phyloP scores from a whole-genome alignment of 352 stramenopile genomes.

The Phytopythium litorale region DNA sequence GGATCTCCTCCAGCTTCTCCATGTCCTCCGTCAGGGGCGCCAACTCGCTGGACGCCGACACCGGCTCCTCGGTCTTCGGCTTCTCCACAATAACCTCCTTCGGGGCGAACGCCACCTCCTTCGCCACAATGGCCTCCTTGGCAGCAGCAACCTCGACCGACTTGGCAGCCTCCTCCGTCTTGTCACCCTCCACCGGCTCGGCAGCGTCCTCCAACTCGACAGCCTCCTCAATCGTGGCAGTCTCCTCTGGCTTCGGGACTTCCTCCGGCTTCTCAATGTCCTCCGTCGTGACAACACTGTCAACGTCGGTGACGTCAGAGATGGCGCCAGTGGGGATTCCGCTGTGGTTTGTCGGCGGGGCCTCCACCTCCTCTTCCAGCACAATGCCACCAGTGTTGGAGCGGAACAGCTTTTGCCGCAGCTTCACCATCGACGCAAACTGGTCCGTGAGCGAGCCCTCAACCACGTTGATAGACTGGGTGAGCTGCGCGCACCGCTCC shows the following conservation, averaged over 20 bases:
- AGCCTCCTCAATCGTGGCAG: conserved; percentile 19
- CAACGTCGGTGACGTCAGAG: background rate
- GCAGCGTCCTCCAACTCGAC: conserved; percentile 3
- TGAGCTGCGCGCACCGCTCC: conserved; percentile 67
- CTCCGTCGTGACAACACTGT: conserved; percentile 4
- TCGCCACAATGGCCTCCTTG: conserved; percentile 22
- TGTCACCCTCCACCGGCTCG: conserved; percentile 13
- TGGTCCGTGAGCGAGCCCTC: conserved; percentile 75
- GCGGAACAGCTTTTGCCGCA: conserved; percentile 68
- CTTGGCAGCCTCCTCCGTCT: conserved; percentile 12
- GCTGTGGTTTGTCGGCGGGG: background rate
- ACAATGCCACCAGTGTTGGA: conserved; percentile 39
- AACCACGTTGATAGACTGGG: conserved; percentile 74
- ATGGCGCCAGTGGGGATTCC: background rate
- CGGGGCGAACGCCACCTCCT: conserved; percentile 17
- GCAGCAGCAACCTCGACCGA: conserved; percentile 12
- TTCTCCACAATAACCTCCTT: conserved; percentile 16
- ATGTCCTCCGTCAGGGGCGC: conserved; percentile 67
- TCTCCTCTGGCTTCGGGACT: background rate
- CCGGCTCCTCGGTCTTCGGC: conserved; percentile 15
- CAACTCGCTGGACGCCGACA: conserved; percentile 24
- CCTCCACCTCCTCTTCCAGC: conserved; percentile 35
- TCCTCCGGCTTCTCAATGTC: conserved; percentile 5
- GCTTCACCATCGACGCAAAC: conserved; percentile 72
- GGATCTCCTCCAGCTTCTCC: conserved; percentile 80